Base-by-base conservation (phyloP, 1,139 yeast species). In the Yamadazyma diospyri region DNA sequence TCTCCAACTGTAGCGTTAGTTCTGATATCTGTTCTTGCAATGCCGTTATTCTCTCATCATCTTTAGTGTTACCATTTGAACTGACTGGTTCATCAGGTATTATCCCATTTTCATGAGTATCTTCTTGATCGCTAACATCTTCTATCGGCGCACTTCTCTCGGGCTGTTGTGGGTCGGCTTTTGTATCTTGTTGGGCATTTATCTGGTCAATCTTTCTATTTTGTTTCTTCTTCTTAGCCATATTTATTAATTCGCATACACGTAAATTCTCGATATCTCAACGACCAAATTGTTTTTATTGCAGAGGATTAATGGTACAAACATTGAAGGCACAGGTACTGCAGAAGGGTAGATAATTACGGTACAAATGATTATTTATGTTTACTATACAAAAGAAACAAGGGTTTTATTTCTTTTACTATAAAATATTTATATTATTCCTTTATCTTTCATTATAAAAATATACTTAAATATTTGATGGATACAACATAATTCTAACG, bases 401-500 rank as follows among this genome's bases (percentile, higher is more conserved):
- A 29, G 13, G 19, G 20, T 26, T 35, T 35, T 34, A 36, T 22
- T 23, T 11, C 32, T 27, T 23, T 23, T 20, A 24, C 20, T 30
- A 30, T 30, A 37, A 29, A 23, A 28, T 32, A 34, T 36, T 27
- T 39, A 32, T 33, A 37, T 25, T 26, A 26, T 30, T 18, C 27
- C 28, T 24, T 23, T 25, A 27, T 22, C 22, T 21, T 22, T 31
- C 28, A 13, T 26, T 26, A 23, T 22, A 19, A 25, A 12, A 17
- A 13, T 30, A 17, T n/a, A 20, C 16, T 86, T 89, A 92, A 83
- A 92, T 92, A 94, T 84, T 89, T 59, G 97, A 92, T 76, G 98
- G 98, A 87, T 92, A 92, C 76, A 92, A 89, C 95, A 92, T 88
- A 79, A 92, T 82, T 81, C 98, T 87, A 70, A 92, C 97, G 55